Conservation (phyloP, 1,139 yeast genomes). For the Yamadazyma aaseri region DNA sequence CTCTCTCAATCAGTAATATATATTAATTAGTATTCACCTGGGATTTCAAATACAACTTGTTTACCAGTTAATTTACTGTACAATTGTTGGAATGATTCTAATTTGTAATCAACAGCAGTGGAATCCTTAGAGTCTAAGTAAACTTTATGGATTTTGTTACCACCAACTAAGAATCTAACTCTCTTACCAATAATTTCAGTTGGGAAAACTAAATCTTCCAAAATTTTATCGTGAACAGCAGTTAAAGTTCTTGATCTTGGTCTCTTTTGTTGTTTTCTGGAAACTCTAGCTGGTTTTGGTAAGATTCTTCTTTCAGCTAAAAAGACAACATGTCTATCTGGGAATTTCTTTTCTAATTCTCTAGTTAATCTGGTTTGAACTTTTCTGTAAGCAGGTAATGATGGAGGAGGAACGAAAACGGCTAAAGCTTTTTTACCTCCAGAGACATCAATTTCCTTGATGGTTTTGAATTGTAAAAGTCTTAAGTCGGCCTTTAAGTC, state of each 20-base stretch:
- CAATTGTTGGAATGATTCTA: conserved; percentile 98
- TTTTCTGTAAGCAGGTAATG: conserved; percentile 91
- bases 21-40: conserved; percentile 52
- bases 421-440: conserved; percentile 99
- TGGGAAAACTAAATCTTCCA: conserved; percentile 99
- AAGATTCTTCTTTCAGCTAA: conserved; percentile 99
- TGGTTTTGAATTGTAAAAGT: conserved; percentile 97
- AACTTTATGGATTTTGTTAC: conserved; percentile 97
- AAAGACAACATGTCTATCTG: conserved; percentile 99
- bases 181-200: conserved; percentile 99
- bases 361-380: conserved; percentile 97
- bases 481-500: conserved; percentile 98
- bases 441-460: conserved; percentile 95
- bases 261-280: conserved; percentile 96
- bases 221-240: conserved; percentile 97
- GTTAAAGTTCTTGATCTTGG: conserved; percentile 99
- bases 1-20: no score
- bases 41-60: conserved; percentile 98
- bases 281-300: conserved; percentile 93
- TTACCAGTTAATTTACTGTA: conserved; percentile 99
- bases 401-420: conserved; percentile 97
- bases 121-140: conserved; percentile 98
- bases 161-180: conserved; percentile 99
- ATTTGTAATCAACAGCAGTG: conserved; percentile 96
- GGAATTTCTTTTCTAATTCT: conserved; percentile 99